Conservation (phyloP, 2,329 filamentous ascomycete species). For the Hansfordia pulvinata region DNA sequence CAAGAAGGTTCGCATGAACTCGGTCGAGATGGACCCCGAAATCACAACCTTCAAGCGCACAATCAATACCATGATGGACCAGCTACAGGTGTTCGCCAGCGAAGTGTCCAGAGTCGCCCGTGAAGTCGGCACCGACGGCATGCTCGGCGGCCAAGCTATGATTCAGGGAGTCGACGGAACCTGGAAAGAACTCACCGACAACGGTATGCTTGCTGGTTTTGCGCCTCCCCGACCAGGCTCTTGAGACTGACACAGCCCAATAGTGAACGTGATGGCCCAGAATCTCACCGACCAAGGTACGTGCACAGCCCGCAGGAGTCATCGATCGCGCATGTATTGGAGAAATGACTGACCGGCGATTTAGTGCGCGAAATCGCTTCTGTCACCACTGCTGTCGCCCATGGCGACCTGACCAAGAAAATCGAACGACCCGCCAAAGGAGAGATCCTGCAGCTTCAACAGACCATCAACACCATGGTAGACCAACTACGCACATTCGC, state of each 20-base stretch:
- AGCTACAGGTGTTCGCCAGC: constrained; percentile 89
- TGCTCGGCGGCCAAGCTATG: constrained; percentile 84
- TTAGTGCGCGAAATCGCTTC: constrained; percentile 74
- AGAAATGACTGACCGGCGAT: constrained; percentile 3
- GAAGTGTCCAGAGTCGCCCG: constrained; percentile 90
- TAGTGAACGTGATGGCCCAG: constrained; percentile 73
- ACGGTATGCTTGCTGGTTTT: constrained; percentile 33
- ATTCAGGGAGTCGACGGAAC: constrained; percentile 92
- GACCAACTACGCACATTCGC: constrained; percentile 75
- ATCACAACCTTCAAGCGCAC: constrained; percentile 96
- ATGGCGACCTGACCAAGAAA: constrained; percentile 73
- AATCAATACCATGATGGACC: constrained; percentile 99
- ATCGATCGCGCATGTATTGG: too few relatives aligned
- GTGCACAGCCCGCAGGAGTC: constrained; percentile 3
- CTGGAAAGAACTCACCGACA: constrained; percentile 93
- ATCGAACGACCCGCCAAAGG: constrained; percentile 70
- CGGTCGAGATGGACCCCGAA: constrained; percentile 93
- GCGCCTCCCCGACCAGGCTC: neutral
- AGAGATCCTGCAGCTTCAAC: constrained; percentile 71
- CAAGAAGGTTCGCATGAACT: constrained; percentile 93
- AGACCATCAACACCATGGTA: constrained; percentile 84
- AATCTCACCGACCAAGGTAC: constrained; percentile 64
- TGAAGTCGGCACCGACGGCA: constrained; percentile 91
- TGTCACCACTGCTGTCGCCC: constrained; percentile 71
- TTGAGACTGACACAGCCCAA: too few relatives aligned